phyloP scores from a whole-genome alignment of 768 basidiomycete genomes.

The Trametes gibbosa region DNA sequence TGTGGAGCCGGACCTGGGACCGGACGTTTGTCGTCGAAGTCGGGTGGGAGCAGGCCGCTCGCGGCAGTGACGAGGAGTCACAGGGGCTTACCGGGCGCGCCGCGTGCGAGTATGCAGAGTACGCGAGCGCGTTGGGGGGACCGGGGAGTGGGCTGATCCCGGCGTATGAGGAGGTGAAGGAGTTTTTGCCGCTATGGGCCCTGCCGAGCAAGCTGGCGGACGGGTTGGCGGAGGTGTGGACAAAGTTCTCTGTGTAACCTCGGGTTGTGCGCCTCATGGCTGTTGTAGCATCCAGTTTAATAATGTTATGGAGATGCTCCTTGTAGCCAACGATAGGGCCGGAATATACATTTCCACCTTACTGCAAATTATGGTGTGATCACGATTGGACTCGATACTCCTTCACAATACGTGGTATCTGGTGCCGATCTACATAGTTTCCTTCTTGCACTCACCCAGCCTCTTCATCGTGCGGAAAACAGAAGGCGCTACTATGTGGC shows the following conservation, averaged over 20 bases:
- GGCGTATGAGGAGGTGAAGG: constrained; percentile 63
- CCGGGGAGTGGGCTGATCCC: constrained; percentile 48
- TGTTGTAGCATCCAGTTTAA: no score
- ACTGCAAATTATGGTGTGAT: no score
- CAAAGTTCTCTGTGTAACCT: constrained; percentile 34
- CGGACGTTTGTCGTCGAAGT: constrained; percentile 52
- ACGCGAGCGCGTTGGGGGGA: constrained; percentile 43
- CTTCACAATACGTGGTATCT: no score
- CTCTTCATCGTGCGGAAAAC: no score
- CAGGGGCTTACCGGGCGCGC: constrained; percentile 39
- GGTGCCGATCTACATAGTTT: no score
- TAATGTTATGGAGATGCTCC: no score
- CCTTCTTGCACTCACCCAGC: no score
- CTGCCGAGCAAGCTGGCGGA: constrained; percentile 53
- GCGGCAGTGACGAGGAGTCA: not conserved
- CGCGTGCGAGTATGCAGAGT: constrained; percentile 69
- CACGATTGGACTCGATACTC: no score
- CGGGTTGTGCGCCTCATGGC: no score
- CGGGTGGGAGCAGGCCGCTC: constrained; percentile 39
- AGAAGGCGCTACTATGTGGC: no score
- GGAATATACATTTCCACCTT: no score
- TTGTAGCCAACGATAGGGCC: no score
- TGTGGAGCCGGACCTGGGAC: constrained; percentile 64
- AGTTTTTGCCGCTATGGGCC: constrained; percentile 67
- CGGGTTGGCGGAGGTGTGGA: constrained; percentile 57